Base-by-base conservation (phyloP, 805 yeast genomes). In the Wickerhamiella domercqiae region DNA sequence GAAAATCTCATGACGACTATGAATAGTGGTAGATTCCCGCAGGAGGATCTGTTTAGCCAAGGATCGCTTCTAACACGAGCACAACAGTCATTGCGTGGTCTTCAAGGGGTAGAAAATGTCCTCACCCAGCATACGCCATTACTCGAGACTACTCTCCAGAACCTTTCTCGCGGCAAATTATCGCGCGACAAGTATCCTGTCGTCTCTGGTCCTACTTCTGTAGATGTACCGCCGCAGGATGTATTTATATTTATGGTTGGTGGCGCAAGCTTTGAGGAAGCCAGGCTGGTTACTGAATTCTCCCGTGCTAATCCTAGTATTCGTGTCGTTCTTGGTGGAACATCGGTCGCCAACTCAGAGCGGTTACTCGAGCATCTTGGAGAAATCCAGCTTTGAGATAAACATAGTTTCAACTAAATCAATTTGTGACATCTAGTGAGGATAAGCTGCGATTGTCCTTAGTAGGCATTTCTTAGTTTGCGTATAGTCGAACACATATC, bases 81-180 rank as follows among this genome's bases (percentile, higher is more conserved):
- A 1, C 64, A 61, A 44, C 54, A 56, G 36, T 65, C 66, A 2
- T 51, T 63, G 41, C 61, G 62, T 40, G 67, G 50, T 4, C 28
- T 47, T 21, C 58, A 61, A 37, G 68, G 66, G 18, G 66, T 62
- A 11, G 67, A 63, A 35, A 63, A 63, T 43, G 67, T 87, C 4
- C 90, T 75, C 60, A 84, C 93, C 77, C 98, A 90, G 60, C 93
- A 86, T 52, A 64, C 72, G 32, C 94, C 98, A 5, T 64, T 81
- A 39, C 57, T 90, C 34, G 74, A 71, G 39, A 49, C 55, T 19
- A 57, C 70, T 0, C 50, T 73, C 25, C 57, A 60, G 26, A 57
- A 60, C 39, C 50, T 68, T 25, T 53, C 62, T 24, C 56, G 57
- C 38, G 67, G 67, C 30, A 61, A 60, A 43, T 54, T 72, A 32